Evolutionary conservation across 2,329 filamentous ascomycete genomes (phyloP).

Genomic region (Penicillium occitanis): DNA sequence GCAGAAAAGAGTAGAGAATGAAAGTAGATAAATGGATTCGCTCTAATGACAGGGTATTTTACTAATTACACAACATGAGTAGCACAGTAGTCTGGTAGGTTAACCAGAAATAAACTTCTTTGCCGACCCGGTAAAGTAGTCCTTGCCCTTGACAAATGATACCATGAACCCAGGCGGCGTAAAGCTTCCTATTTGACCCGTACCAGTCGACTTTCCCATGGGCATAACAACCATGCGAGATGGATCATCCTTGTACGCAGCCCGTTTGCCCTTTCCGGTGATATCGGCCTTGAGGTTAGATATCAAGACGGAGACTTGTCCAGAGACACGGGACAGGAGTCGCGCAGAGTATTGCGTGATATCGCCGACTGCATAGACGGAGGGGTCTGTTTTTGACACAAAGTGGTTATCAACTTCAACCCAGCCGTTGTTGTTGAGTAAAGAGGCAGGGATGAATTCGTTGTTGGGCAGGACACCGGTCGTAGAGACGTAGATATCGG

Average conservation of each 20-base stretch:
- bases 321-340: constrained; percentile 10
- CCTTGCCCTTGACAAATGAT: constrained; percentile 23
- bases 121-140: constrained; percentile 25
- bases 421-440: constrained; percentile 24
- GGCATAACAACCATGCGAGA: constrained; percentile 20
- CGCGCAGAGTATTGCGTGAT: constrained; percentile 21
- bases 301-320: constrained; percentile 20
- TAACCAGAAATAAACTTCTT: constrained; percentile 19
- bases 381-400: constrained; percentile 12
- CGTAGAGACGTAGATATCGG: constrained; percentile 25
- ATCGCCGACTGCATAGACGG: constrained; percentile 24
- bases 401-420: constrained; percentile 25
- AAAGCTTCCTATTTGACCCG: constrained; percentile 22
- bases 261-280: constrained; percentile 17
- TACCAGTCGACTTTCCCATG: constrained; percentile 21
- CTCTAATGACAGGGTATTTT: background rate
- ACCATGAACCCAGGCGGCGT: constrained; percentile 22
- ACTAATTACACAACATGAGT: background rate
- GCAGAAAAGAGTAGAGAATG: background rate
- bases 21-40: background rate
- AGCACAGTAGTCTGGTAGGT: background rate
- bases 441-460: constrained; percentile 23
- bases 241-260: constrained; percentile 10
- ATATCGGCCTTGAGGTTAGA: constrained; percentile 25
- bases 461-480: constrained; percentile 26